Percentiles rank a stretch among this genome's conserved stretches.
Evolutionary conservation across 805 yeast genomes (phyloP).

Genomic region (Saturnispora serradocipensis): DNA sequence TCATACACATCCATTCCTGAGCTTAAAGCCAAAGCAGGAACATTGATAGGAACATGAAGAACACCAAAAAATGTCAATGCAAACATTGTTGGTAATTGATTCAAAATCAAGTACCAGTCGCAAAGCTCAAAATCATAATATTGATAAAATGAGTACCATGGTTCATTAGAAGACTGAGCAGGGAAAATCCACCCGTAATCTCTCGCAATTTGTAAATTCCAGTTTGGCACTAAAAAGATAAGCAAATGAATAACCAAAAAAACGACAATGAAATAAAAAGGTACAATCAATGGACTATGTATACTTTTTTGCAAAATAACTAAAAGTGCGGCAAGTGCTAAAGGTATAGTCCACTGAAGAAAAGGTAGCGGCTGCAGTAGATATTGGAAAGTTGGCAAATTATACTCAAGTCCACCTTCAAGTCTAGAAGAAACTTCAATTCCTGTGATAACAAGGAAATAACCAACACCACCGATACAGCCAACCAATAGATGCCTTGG

Average conservation of each 20-base stretch:
- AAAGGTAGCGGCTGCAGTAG: constrained; percentile 37
- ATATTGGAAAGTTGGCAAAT: constrained; percentile 42
- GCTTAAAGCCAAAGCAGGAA: constrained; percentile 92
- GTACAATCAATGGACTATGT: constrained; percentile 65
- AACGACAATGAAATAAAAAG: constrained; percentile 66
- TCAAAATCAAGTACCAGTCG: constrained; percentile 61
- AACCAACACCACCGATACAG: constrained; percentile 98
- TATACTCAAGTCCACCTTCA: constrained; percentile 64
- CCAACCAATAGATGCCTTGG: constrained; percentile 95
- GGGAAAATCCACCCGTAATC: constrained; percentile 79
- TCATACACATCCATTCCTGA: constrained; percentile 78
- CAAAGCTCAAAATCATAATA: constrained; percentile 62
- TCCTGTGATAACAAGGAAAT: constrained; percentile 82
- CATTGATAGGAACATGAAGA: constrained; percentile 93
- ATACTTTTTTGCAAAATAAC: constrained; percentile 50
- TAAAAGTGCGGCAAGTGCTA: constrained; percentile 50
- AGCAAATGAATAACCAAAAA: constrained; percentile 61
- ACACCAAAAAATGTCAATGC: constrained; percentile 95
- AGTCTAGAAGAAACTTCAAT: constrained; percentile 81
- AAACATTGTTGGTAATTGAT: constrained; percentile 83
- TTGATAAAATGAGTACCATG: constrained; percentile 86
- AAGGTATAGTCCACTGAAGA: constrained; percentile 64
- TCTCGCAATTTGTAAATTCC: constrained; percentile 55
- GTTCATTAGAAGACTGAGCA: constrained; percentile 52
- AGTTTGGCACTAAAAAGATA: constrained; percentile 54